Percentiles rank a stretch among this genome's conserved stretches.
Conservation (phyloP, 176 grass and related monocot genomes). For the Zea luxurians region DNA sequence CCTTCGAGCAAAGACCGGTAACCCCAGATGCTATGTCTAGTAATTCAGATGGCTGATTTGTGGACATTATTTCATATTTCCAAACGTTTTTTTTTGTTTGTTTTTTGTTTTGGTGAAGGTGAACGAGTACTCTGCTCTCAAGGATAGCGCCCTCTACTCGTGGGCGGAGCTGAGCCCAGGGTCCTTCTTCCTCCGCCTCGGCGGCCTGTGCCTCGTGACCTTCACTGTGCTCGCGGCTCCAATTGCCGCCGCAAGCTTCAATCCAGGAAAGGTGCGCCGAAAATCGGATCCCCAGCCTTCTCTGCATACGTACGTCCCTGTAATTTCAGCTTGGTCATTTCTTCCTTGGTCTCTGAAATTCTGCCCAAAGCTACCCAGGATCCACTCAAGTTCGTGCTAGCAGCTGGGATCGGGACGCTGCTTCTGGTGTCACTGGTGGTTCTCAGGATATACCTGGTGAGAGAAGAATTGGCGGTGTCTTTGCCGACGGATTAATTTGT, state of each 20-base stretch:
- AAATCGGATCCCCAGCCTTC: too few species aligned
- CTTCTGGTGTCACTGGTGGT: constrained; percentile 78
- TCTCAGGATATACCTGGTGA: constrained; percentile 81
- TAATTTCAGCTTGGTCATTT: background rate
- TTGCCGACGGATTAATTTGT: background rate
- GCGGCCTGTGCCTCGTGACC: constrained; percentile 68
- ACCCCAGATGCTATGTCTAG: too few species aligned
- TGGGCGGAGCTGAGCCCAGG: constrained; percentile 79
- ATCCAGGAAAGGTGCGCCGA: constrained; percentile 51
- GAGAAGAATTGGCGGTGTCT: background rate
- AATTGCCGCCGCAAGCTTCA: constrained; percentile 85
- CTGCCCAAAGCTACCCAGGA: constrained; percentile 46
- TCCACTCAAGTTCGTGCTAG: constrained; percentile 76
- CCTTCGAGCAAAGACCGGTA: constrained; percentile 94
- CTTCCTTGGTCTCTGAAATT: background rate
- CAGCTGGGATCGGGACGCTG: constrained; percentile 84
- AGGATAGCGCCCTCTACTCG: constrained; percentile 73
- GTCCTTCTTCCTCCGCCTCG: constrained; percentile 76
- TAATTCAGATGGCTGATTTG: too few species aligned
- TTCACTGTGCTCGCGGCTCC: constrained; percentile 79
- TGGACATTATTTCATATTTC: too few species aligned
- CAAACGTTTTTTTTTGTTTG: too few species aligned
- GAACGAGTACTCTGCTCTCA: constrained; percentile 91
- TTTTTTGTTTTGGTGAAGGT: constrained; percentile 43
- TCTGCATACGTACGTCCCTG: background rate